These are phyloP conservation scores for Xerocomus nothofagi DNA, from an alignment of 1,284 basidiomycete genomes.

Conservation along the genomic window DNA sequence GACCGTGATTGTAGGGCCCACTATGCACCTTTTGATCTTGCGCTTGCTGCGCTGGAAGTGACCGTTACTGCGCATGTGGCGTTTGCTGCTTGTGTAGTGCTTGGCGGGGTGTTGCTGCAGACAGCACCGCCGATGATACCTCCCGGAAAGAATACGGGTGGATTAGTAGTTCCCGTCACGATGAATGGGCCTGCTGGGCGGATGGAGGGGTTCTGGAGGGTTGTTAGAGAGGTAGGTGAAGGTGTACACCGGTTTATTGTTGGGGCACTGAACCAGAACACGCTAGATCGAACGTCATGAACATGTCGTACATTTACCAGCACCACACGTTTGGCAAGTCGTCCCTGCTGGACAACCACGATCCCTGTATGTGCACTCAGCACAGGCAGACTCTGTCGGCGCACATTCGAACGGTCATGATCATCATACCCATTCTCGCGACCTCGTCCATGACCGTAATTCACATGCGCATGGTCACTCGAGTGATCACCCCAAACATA, in stretches of 20 bases:
- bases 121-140: constrained; percentile 65
- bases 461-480: background rate
- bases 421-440: constrained; percentile 7
- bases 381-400: background rate
- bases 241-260: background rate
- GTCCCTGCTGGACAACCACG: constrained; percentile 44
- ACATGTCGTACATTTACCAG: constrained; percentile 72
- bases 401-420: constrained; percentile 12
- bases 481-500: background rate
- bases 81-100: constrained; percentile 75
- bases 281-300: constrained; percentile 75
- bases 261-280: background rate
- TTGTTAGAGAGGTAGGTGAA: constrained; percentile 70
- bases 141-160: constrained; percentile 11
- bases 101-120: constrained; percentile 83
- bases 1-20: constrained; percentile 42
- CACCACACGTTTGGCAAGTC: constrained; percentile 86
- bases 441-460: constrained; percentile 3
- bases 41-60: constrained; percentile 73
- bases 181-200: constrained; percentile 10
- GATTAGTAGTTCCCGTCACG: constrained; percentile 4
- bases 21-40: constrained; percentile 70
- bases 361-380: background rate
- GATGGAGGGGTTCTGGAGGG: constrained; percentile 77
- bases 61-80: constrained; percentile 78